These are phyloP conservation scores for Cyclotella sp. DNA, from an alignment of 108 stramenopile species.

Conservation along the genomic window DNA sequence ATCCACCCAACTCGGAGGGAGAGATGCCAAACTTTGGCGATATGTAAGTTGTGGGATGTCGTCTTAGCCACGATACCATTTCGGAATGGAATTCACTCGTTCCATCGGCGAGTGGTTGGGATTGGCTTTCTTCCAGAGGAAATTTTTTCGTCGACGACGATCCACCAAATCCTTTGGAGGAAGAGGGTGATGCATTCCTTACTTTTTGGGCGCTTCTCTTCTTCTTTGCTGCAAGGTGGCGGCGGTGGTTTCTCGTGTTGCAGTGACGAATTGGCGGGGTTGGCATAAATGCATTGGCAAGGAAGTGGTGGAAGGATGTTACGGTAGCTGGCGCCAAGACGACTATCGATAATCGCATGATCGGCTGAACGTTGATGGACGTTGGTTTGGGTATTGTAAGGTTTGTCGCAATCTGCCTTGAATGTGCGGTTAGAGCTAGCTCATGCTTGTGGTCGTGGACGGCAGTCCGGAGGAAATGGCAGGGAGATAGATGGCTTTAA, in stretches of 20 bases:
- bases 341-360: not conserved
- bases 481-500: no score
- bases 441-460: no score
- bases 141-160: not conserved
- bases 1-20: slow-evolving; percentile 54
- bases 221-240: not conserved
- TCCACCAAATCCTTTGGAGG: not conserved
- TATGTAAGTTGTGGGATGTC: slow-evolving; percentile 29
- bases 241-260: not conserved
- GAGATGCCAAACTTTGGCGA: slow-evolving; percentile 42
- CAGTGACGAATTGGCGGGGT: not conserved
- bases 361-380: not conserved
- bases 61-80: slow-evolving; percentile 27
- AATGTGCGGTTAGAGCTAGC: no score
- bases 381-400: no score
- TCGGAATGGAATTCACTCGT: slow-evolving; percentile 15
- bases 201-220: not conserved
- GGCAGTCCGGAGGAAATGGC: no score
- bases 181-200: not conserved
- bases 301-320: not conserved
- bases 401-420: no score
- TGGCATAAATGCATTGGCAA: slow-evolving; percentile 2
- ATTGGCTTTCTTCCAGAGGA: not conserved
- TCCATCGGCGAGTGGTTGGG: not conserved
- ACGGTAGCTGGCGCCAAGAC: not conserved